A percentile compares a stretch with the other conserved stretches of the same genome.
These are phyloP conservation scores for Ogataea trehalophila DNA, from an alignment of 805 yeast species.

Conservation along the genomic window DNA sequence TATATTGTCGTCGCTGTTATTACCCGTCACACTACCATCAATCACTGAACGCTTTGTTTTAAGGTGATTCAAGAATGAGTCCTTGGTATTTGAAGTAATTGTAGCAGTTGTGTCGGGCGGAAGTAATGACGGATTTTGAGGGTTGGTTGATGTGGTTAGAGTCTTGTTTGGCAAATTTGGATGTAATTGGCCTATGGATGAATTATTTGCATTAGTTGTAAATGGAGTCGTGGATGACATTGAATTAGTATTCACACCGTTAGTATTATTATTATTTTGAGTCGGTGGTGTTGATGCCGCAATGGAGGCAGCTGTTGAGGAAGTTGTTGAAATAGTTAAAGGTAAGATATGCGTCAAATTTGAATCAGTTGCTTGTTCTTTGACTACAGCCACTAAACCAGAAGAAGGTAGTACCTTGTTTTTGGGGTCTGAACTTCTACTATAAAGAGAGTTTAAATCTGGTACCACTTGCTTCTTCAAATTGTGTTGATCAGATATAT, in stretches of 20 bases:
- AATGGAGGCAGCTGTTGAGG: constrained; percentile 3
- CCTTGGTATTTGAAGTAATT: constrained; percentile 5
- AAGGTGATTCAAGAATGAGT: constrained; percentile 18
- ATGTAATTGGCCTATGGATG: not conserved
- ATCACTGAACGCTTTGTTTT: constrained; percentile 19
- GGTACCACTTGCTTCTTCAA: no score
- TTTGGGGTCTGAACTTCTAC: constrained; percentile 3
- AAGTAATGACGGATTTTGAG: not conserved
- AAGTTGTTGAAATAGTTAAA: constrained; percentile 4
- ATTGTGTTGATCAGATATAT: no score
- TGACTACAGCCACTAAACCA: constrained; percentile 24
- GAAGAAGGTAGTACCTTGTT: constrained; percentile 14
- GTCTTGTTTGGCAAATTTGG: not conserved
- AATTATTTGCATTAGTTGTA: not conserved
- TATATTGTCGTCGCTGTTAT: constrained; percentile 5
- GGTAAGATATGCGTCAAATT: constrained; percentile 22
- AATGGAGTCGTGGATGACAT: not conserved
- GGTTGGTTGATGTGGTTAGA: not conserved
- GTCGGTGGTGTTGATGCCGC: not conserved
- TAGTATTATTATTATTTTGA: not conserved
- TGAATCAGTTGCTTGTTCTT: constrained; percentile 22
- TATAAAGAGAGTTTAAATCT: not conserved
- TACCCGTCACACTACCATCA: constrained; percentile 9
- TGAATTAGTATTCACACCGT: not conserved
- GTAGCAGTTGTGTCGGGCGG: not conserved